Percentiles rank a stretch among this genome's conserved stretches.
These are phyloP conservation scores for Nicotiana undulata DNA, from an alignment of 257 asterid genomes.

Conservation along the genomic window DNA sequence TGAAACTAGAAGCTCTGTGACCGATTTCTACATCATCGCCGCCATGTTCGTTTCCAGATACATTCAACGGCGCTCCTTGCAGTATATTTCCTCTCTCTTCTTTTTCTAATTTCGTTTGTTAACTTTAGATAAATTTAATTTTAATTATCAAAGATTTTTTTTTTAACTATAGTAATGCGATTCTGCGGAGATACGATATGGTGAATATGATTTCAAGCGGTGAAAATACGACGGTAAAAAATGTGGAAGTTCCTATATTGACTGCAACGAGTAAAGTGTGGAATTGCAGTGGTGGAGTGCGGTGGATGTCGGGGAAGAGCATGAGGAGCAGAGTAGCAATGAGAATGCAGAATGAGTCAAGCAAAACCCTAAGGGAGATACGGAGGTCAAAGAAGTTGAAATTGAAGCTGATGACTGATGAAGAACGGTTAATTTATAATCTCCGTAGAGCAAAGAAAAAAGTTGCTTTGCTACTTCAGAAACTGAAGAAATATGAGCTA, in stretches of 20 bases:
- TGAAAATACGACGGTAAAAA: slow-evolving; percentile 8
- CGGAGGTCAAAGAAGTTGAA: slow-evolving; percentile 70
- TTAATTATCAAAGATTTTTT: too few relatives aligned
- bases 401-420: slow-evolving; percentile 84
- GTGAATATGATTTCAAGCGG: slow-evolving; percentile 16
- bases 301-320: slow-evolving; percentile 69
- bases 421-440: slow-evolving; percentile 67
- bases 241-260: background rate
- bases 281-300: slow-evolving; percentile 42
- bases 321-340: slow-evolving; percentile 96
- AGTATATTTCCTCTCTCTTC: background rate
- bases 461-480: slow-evolving; percentile 92
- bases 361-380: slow-evolving; percentile 71
- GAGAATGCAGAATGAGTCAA: slow-evolving; percentile 75
- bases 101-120: background rate
- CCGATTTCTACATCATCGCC: background rate
- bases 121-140: background rate
- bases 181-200: slow-evolving; percentile 7
- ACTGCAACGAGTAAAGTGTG: slow-evolving; percentile 15
- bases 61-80: slow-evolving; percentile 23
- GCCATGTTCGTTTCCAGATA: slow-evolving; percentile 26
- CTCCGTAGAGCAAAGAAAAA: slow-evolving; percentile 61
- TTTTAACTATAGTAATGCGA: slow-evolving; percentile 14
- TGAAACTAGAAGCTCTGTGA: background rate
- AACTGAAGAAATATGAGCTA: slow-evolving; percentile 88